These are phyloP conservation scores for Phytophthora cajani DNA, from an alignment of 352 stramenopile genomes.

Conservation along the genomic window DNA sequence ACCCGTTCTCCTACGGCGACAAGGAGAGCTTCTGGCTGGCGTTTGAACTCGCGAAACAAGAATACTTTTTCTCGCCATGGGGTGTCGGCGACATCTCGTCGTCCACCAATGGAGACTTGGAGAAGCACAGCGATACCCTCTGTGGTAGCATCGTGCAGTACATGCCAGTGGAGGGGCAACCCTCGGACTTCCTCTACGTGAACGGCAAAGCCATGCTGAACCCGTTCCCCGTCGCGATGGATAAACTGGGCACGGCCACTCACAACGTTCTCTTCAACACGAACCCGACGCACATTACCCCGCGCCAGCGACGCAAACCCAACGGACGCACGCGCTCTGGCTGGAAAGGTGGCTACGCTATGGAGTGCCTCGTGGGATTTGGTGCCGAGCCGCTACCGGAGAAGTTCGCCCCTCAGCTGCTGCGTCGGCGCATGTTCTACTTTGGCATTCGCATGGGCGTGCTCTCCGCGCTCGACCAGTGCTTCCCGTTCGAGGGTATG, in stretches of 20 bases:
- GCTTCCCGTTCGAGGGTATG: slow-evolving; percentile 36
- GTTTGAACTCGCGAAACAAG: slow-evolving; percentile 54
- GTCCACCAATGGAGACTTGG: slow-evolving; percentile 51
- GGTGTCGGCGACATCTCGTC: slow-evolving; percentile 57
- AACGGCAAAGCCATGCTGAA: slow-evolving; percentile 66
- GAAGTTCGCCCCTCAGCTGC: slow-evolving; percentile 36
- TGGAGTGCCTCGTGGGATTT: slow-evolving; percentile 53
- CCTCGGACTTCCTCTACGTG: slow-evolving; percentile 58
- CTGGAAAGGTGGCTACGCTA: slow-evolving; percentile 29
- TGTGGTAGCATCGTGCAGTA: slow-evolving; percentile 76
- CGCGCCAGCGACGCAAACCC: slow-evolving; percentile 38
- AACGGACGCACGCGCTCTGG: slow-evolving; percentile 19
- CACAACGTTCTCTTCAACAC: slow-evolving; percentile 50
- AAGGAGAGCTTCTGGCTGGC: slow-evolving; percentile 79
- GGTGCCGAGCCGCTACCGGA: slow-evolving; percentile 40
- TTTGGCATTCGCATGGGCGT: slow-evolving; percentile 41
- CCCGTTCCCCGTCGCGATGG: slow-evolving; percentile 44
- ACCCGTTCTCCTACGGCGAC: slow-evolving; percentile 66
- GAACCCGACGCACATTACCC: slow-evolving; percentile 57
- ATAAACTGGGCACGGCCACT: slow-evolving; percentile 34
- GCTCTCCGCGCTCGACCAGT: slow-evolving; percentile 38
- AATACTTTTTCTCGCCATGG: slow-evolving; percentile 72
- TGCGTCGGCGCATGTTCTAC: slow-evolving; percentile 49
- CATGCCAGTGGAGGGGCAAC: slow-evolving; percentile 35
- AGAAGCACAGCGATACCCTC: slow-evolving; percentile 56